Conservation (phyloP, 805 yeast species). For the Candida arabinofermentans region DNA sequence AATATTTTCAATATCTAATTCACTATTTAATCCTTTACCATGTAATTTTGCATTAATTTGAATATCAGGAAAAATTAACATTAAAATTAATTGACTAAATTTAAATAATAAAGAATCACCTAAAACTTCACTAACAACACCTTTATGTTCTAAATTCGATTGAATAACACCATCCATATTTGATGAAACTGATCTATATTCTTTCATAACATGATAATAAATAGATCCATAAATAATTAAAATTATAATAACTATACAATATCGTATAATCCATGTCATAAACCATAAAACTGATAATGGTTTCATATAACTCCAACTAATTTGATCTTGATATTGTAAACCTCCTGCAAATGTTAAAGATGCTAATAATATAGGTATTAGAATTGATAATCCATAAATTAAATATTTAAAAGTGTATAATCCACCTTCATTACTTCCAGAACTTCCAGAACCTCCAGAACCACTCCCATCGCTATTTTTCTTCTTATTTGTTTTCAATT, state of each 20-base stretch:
- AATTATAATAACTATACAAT: slow-evolving; percentile 58
- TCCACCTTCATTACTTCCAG: slow-evolving; percentile 64
- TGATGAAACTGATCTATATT: slow-evolving; percentile 54
- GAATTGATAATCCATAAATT: slow-evolving; percentile 54
- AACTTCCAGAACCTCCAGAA: slow-evolving; percentile 21
- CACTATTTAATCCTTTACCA: slow-evolving; percentile 25
- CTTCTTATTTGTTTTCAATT: slow-evolving; percentile 36
- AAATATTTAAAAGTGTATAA: slow-evolving; percentile 52
- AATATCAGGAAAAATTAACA: slow-evolving; percentile 31
- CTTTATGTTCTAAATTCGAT: slow-evolving; percentile 5
- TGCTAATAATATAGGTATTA: slow-evolving; percentile 66
- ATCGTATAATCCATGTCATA: slow-evolving; percentile 82
- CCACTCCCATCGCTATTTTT: slow-evolving; percentile 22
- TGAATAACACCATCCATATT: slow-evolving; percentile 23
- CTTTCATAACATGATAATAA: slow-evolving; percentile 65
- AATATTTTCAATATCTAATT: slow-evolving; percentile 25
- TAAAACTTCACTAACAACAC: slow-evolving; percentile 17
- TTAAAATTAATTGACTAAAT: slow-evolving; percentile 22
- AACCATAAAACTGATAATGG: slow-evolving; percentile 74
- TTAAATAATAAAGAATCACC: slow-evolving; percentile 32
- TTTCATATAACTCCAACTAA: slow-evolving; percentile 72
- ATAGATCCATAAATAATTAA: slow-evolving; percentile 63
- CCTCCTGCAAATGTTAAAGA: slow-evolving; percentile 60
- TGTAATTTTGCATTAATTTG: slow-evolving; percentile 27
- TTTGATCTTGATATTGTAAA: slow-evolving; percentile 56